phyloP scores from a whole-genome alignment of 805 yeast species.

The Saturnispora kantuleensis region DNA sequence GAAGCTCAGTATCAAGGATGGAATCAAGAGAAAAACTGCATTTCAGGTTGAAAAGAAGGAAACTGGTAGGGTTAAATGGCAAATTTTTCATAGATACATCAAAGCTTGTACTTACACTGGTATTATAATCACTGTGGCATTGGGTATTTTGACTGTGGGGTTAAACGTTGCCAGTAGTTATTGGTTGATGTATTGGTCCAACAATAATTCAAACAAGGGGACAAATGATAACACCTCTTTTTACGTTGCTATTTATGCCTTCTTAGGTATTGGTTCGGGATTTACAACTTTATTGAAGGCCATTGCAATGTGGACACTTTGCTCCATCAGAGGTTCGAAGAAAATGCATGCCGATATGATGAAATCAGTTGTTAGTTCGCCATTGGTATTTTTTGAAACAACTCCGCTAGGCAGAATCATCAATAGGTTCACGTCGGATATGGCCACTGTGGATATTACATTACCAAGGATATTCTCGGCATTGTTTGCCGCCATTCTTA shows the following conservation, averaged over 20 bases:
- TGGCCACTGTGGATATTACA: slow-evolving; percentile 44
- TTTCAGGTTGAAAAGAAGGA: slow-evolving; percentile 45
- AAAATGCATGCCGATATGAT: slow-evolving; percentile 51
- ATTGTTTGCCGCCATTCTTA: slow-evolving; percentile 35
- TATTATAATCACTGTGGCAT: slow-evolving; percentile 29
- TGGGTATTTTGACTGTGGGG: slow-evolving; percentile 25
- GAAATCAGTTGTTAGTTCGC: slow-evolving; percentile 40
- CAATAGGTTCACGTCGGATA: slow-evolving; percentile 57
- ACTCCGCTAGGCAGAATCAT: slow-evolving; percentile 60
- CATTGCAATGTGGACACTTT: slow-evolving; percentile 36
- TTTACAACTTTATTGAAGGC: slow-evolving; percentile 37
- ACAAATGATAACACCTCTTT: slow-evolving; percentile 33
- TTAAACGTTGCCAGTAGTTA: slow-evolving; percentile 37
- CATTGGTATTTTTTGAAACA: slow-evolving; percentile 60
- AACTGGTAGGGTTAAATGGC: slow-evolving; percentile 47
- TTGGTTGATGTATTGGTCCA: slow-evolving; percentile 68
- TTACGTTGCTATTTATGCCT: slow-evolving; percentile 46
- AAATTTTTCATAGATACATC: slow-evolving; percentile 44
- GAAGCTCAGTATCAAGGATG: slow-evolving; percentile 26
- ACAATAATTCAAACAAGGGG: slow-evolving; percentile 35
- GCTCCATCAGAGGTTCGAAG: slow-evolving; percentile 48
- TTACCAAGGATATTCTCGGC: slow-evolving; percentile 45
- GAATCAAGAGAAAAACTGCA: slow-evolving; percentile 28
- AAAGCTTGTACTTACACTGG: slow-evolving; percentile 50
- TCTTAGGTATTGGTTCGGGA: slow-evolving; percentile 45